Evolutionary conservation across 805 yeast genomes (phyloP).

Genomic region (Pichia occidentalis): DNA sequence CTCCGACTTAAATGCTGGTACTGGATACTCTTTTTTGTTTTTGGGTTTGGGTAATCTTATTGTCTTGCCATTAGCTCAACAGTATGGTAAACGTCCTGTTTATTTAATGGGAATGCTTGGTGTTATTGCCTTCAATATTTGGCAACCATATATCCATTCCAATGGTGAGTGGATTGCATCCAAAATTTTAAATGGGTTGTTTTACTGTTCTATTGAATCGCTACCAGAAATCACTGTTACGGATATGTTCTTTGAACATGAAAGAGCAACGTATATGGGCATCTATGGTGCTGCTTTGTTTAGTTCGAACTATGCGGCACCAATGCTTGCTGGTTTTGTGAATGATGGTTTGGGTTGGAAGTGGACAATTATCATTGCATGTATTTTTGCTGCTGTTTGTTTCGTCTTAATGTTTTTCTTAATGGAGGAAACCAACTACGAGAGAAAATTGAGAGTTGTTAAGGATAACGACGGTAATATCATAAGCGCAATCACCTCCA

Average conservation of each 20-base stretch:
- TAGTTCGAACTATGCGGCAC: slow-evolving; percentile 50
- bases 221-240: slow-evolving; percentile 43
- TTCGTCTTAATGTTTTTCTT: slow-evolving; percentile 36
- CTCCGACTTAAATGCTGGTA: slow-evolving; percentile 31
- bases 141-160: slow-evolving; percentile 30
- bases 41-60: slow-evolving; percentile 35
- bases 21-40: slow-evolving; percentile 36
- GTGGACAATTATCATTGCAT: slow-evolving; percentile 46
- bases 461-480: slow-evolving; percentile 22
- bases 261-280: slow-evolving; percentile 41
- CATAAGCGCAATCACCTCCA: slow-evolving; percentile 21
- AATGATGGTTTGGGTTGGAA: slow-evolving; percentile 43
- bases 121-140: slow-evolving; percentile 25
- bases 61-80: slow-evolving; percentile 33
- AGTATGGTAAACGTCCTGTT: slow-evolving; percentile 34
- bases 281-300: slow-evolving; percentile 49
- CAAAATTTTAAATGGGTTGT: slow-evolving; percentile 28
- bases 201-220: slow-evolving; percentile 38
- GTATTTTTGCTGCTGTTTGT: slow-evolving; percentile 39
- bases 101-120: slow-evolving; percentile 30
- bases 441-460: slow-evolving; percentile 24
- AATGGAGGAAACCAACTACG: slow-evolving; percentile 52
- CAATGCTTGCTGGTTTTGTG: slow-evolving; percentile 53
- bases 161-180: slow-evolving; percentile 30
- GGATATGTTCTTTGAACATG: slow-evolving; percentile 47